These are phyloP conservation scores for Calonectria pauciramosa DNA, from an alignment of 2,329 filamentous ascomycete genomes.

Conservation along the genomic window DNA sequence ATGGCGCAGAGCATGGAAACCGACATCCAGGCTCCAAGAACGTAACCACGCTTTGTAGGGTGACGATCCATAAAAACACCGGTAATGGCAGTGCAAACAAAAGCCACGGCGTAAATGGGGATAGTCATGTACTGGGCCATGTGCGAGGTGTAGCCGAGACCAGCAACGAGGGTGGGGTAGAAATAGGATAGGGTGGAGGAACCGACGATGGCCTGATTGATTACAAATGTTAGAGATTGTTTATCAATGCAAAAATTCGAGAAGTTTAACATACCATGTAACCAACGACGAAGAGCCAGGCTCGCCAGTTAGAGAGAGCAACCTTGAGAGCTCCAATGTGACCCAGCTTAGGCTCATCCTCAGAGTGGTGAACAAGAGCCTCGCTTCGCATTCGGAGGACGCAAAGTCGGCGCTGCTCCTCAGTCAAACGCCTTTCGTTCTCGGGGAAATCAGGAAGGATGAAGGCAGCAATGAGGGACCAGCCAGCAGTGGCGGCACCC, in stretches of 20 bases:
- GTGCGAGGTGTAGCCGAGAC: slow-evolving; percentile 48
- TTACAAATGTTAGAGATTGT: slow-evolving; percentile 1
- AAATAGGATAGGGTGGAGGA: slow-evolving; percentile 51
- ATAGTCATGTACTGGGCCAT: slow-evolving; percentile 52
- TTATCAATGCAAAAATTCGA: background rate
- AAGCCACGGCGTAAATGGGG: slow-evolving; percentile 67
- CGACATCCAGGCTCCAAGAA: slow-evolving; percentile 26
- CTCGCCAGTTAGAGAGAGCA: slow-evolving; percentile 32
- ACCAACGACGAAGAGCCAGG: slow-evolving; percentile 36
- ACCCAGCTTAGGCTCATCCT: slow-evolving; percentile 64
- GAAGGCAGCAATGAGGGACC: slow-evolving; percentile 72
- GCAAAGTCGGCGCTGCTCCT: slow-evolving; percentile 73
- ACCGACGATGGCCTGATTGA: slow-evolving; percentile 46
- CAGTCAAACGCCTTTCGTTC: slow-evolving; percentile 65
- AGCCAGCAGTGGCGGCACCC: slow-evolving; percentile 73
- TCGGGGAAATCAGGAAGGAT: slow-evolving; percentile 79
- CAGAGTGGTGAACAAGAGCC: slow-evolving; percentile 71
- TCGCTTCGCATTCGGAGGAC: slow-evolving; percentile 72
- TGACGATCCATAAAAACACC: slow-evolving; percentile 62
- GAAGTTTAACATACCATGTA: slow-evolving; percentile 34
- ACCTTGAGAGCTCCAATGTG: slow-evolving; percentile 28
- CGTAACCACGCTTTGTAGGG: slow-evolving; percentile 39
- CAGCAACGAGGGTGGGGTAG: slow-evolving; percentile 50
- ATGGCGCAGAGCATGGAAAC: slow-evolving; percentile 44
- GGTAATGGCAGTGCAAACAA: slow-evolving; percentile 62